Percentiles rank a stretch among this genome's conserved stretches.
Conservation (phyloP, 2,329 filamentous ascomycete genomes). For the Cladorrhinum sp. region DNA sequence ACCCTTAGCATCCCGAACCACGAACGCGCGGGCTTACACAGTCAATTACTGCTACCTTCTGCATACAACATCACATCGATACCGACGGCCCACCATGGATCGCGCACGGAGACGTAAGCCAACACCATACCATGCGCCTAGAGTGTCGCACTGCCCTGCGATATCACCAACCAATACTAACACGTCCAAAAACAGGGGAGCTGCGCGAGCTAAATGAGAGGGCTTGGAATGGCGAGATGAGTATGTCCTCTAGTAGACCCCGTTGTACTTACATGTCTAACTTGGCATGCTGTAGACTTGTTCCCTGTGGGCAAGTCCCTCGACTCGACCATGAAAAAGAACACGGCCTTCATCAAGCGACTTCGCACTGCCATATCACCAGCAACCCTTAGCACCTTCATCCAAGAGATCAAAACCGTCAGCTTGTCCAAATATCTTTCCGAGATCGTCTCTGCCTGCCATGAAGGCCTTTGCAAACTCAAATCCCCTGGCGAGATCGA, state of each 20-base stretch:
- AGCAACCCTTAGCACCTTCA: conserved; percentile 75
- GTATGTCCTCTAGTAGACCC: conserved; percentile 42
- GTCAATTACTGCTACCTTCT: conserved; percentile 22
- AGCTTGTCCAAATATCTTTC: conserved; percentile 96
- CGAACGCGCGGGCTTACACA: conserved; percentile 46
- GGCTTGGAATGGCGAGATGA: conserved; percentile 85
- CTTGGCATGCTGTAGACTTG: conserved; percentile 54
- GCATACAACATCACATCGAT: conserved; percentile 29
- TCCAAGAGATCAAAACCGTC: conserved; percentile 84
- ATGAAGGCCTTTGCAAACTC: conserved; percentile 87
- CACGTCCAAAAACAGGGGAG: conserved; percentile 61
- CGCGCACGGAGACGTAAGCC: conserved; percentile 61
- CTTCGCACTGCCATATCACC: conserved; percentile 84
- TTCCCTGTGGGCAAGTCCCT: conserved; percentile 75
- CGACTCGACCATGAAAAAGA: conserved; percentile 96
- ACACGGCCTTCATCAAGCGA: conserved; percentile 96
- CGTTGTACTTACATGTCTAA: neutral
- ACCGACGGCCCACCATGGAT: conserved; percentile 52
- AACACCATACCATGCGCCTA: conserved; percentile 1
- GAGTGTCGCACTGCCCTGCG: neutral
- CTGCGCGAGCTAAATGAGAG: conserved; percentile 82
- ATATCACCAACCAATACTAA: conserved; percentile 22
- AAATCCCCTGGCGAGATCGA: conserved; percentile 91
- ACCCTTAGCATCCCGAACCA: conserved; percentile 42
- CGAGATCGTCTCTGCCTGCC: conserved; percentile 93